These are phyloP conservation scores for Orbilia blumenaviensis DNA, from an alignment of 2,329 filamentous ascomycete species.

Conservation along the genomic window DNA sequence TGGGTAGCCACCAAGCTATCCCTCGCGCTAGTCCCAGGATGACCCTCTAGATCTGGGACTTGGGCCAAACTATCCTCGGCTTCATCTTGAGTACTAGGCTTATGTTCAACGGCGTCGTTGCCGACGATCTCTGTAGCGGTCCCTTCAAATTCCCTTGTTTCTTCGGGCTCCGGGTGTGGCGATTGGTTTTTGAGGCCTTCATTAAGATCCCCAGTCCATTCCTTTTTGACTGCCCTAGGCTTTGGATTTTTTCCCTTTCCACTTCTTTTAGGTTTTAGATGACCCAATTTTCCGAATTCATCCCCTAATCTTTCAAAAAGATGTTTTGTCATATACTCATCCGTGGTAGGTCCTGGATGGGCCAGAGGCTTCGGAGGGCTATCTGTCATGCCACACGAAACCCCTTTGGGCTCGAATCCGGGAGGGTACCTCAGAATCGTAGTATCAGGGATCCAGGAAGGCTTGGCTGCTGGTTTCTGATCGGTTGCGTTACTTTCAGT, in stretches of 20 bases:
- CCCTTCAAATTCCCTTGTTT: neutral
- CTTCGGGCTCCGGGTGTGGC: neutral
- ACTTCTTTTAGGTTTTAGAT: neutral
- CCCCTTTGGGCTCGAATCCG: neutral
- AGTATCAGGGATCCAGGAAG: neutral
- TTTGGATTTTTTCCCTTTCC: neutral
- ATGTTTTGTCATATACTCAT: neutral
- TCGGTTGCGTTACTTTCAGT: too few relatives aligned
- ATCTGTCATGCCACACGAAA: too few relatives aligned
- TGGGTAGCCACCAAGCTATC: too few relatives aligned
- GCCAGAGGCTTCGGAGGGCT: neutral
- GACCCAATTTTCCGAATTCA: neutral
- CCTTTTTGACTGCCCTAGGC: neutral
- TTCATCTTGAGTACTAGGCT: neutral
- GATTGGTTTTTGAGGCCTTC: neutral
- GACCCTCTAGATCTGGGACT: too few relatives aligned
- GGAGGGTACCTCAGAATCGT: neutral
- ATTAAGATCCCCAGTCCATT: neutral
- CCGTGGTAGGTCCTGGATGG: neutral
- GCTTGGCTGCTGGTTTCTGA: too few relatives aligned
- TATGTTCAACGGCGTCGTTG: neutral
- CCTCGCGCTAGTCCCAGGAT: too few relatives aligned
- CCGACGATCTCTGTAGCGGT: neutral
- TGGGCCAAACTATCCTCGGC: too few relatives aligned
- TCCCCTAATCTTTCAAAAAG: slow-evolving; percentile 1